Conservation (phyloP, 116 monocot genomes). For the Cymodocea nodosa region DNA sequence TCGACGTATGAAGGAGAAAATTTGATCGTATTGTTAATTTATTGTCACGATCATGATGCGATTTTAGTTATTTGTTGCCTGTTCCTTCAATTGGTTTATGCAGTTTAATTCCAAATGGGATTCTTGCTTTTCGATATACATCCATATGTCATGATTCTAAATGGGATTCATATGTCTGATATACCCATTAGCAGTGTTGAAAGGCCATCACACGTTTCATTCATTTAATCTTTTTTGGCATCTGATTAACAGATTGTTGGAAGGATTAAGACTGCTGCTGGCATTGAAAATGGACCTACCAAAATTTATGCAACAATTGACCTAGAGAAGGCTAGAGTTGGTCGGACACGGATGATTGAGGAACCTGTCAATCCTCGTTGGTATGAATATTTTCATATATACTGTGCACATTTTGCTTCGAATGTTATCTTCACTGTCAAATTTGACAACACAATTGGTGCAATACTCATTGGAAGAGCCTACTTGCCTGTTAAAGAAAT, state of each 20-base stretch:
- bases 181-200: neutral
- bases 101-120: too few species aligned
- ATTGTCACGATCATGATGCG: too few species aligned
- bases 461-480: constrained; percentile 41
- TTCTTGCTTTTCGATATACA: too few species aligned
- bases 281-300: constrained; percentile 15
- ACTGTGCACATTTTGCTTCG: constrained; percentile 41
- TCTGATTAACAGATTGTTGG: constrained; percentile 17
- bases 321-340: constrained; percentile 56
- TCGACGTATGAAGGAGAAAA: too few species aligned
- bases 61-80: too few species aligned
- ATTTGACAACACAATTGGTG: constrained; percentile 31
- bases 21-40: too few species aligned
- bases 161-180: neutral
- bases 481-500: constrained; percentile 36
- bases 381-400: constrained; percentile 63
- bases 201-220: neutral
- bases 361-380: constrained; percentile 31
- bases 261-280: constrained; percentile 17
- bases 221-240: neutral
- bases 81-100: too few species aligned
- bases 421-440: constrained; percentile 56
- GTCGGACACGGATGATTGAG: constrained; percentile 38
- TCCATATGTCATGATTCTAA: neutral
- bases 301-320: constrained; percentile 51